Evolutionary conservation across 23 red algal genomes (phyloP).

Genomic region (Gracilaria domingensis): DNA sequence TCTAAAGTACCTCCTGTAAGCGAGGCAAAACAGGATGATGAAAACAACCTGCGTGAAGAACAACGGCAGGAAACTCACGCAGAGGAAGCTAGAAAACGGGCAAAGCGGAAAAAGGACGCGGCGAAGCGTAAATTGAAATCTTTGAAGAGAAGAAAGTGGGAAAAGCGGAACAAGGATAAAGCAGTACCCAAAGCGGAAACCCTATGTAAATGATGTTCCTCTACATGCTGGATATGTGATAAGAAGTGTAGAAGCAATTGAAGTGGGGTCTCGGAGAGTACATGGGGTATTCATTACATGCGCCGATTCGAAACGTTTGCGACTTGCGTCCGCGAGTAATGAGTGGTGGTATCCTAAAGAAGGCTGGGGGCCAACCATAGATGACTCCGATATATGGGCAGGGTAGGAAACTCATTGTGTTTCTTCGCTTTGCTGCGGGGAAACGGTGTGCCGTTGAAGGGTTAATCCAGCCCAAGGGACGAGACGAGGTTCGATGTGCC

Average conservation of each 20-base stretch:
- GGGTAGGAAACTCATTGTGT: no score
- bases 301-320: no score
- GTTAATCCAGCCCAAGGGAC: not conserved
- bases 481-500: not conserved
- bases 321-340: no score
- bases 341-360: no score
- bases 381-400: no score
- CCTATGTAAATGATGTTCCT: not conserved
- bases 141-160: slow-evolving; percentile 66
- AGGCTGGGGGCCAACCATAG: no score
- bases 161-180: slow-evolving; percentile 7
- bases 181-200: not conserved
- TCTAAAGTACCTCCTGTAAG: not conserved
- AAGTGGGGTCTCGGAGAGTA: no score
- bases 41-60: not conserved
- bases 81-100: not conserved
- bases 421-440: no score
- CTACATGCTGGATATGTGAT: not conserved
- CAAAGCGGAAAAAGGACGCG: slow-evolving; percentile 30
- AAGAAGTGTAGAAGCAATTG: not conserved
- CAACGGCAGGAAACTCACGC: not conserved
- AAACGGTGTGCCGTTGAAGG: no score
- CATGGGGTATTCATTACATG: no score
- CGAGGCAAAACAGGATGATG: not conserved
- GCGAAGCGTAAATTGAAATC: slow-evolving; percentile 57